These are phyloP conservation scores for Amauroascus verrucosus DNA, from an alignment of 2,329 filamentous ascomycete species.

Conservation along the genomic window DNA sequence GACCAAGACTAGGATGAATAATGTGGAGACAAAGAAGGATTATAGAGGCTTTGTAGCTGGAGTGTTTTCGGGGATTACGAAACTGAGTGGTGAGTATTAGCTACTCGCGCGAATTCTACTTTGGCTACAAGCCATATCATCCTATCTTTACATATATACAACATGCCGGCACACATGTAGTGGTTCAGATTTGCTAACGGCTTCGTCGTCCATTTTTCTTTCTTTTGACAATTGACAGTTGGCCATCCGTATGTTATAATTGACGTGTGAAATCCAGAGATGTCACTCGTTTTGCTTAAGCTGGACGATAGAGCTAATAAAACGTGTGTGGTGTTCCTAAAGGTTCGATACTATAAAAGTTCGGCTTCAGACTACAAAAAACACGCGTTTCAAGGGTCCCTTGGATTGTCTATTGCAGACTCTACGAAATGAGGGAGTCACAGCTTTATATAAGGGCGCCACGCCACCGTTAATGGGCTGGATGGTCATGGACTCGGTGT, in stretches of 20 bases:
- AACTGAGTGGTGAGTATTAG: constrained; percentile 59
- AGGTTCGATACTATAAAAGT: constrained; percentile 97
- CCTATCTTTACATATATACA: background rate
- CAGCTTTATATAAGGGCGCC: constrained; percentile 87
- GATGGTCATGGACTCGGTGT: constrained; percentile 92
- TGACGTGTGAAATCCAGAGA: background rate
- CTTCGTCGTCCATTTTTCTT: background rate
- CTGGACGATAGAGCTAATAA: constrained; percentile 3
- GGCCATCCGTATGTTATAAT: constrained; percentile 48
- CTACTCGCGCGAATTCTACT: background rate
- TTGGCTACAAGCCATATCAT: background rate
- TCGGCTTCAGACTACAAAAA: constrained; percentile 74
- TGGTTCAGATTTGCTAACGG: constrained; percentile 11
- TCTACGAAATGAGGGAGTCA: constrained; percentile 70
- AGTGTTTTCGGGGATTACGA: constrained; percentile 89
- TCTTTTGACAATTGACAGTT: constrained; percentile 30
- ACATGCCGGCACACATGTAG: background rate
- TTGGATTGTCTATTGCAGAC: constrained; percentile 79
- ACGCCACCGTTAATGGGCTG: constrained; percentile 86
- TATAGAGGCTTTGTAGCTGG: constrained; percentile 97
- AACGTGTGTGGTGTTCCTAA: background rate
- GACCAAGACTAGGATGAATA: background rate
- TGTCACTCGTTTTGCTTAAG: background rate
- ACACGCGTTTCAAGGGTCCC: constrained; percentile 70
- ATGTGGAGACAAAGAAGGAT: constrained; percentile 34